Conservation (phyloP, 306 rosid species). For the Vigna unguiculata region DNA sequence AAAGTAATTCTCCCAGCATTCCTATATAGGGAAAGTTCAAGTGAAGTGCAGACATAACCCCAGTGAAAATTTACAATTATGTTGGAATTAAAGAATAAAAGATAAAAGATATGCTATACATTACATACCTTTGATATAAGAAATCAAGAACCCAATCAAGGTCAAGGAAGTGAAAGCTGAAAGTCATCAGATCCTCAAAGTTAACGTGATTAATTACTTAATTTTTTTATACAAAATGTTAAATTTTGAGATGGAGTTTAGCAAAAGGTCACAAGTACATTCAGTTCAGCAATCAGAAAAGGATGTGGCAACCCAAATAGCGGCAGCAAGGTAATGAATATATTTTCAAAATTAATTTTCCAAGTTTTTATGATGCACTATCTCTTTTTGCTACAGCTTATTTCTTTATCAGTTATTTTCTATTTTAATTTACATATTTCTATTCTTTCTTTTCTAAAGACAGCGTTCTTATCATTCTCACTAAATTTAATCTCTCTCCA, state of each 20-base stretch:
- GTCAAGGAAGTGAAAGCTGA: constrained; percentile 9
- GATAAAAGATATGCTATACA: constrained; percentile 20
- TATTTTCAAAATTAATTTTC: background rate
- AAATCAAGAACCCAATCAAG: constrained; percentile 8
- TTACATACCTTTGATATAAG: background rate
- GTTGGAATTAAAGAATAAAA: background rate
- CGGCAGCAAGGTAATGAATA: background rate
- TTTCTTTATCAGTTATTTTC: constrained; percentile 22
- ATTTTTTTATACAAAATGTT: background rate
- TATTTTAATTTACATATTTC: background rate
- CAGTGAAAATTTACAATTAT: constrained; percentile 8
- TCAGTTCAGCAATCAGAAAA: constrained; percentile 6
- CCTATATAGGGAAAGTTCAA: constrained; percentile 6
- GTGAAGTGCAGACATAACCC: background rate
- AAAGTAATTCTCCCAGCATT: background rate
- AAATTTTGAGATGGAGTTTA: background rate
- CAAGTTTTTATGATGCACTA: background rate
- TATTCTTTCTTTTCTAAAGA: background rate
- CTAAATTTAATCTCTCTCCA: constrained; percentile 7
- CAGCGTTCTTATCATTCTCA: background rate
- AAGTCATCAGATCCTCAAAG: background rate
- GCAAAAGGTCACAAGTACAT: background rate
- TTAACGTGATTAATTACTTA: background rate
- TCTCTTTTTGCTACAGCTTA: background rate
- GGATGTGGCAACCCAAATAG: background rate